Base-by-base conservation (phyloP, 2,329 filamentous ascomycete species). In the Cadophora sp. region DNA sequence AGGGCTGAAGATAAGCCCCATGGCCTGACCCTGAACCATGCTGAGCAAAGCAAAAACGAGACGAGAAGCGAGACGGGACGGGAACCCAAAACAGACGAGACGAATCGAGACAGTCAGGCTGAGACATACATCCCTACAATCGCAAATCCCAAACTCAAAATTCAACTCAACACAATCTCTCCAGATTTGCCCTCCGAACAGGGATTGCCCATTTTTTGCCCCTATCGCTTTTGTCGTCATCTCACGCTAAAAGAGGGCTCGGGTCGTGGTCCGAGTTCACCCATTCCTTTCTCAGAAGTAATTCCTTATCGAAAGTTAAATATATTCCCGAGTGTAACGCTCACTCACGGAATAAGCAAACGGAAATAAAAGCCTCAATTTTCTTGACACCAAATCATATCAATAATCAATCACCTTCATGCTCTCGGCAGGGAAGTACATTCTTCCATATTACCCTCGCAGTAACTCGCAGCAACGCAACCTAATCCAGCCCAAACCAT, bases 121-220 rank as follows among this genome's bases (percentile, higher is more conserved):
- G 40, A 62, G 26, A 62, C 40, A 27, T 51, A 51, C 60, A 62
- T 62, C 60, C 60, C 22, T 29, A 50, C 40, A 22, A 62, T 62
- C 40, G 37, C 58, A 53, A 53, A 24, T n/a, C n/a, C 37, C 11
- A 5, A 34, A 34, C 31, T 34, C 31, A n/a, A n/a, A 34, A 34
- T 11, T 34, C 31, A 34, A 48, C 43, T 48, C 43, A 48, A 48
- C 43, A 34, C 60, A 62, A 51, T 40, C 60, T 62, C 60, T 51
- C 16, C 55, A 37, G 31, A 59, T 37, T 37, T 53, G 29, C 24
- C n/a, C n/a, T n/a, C n/a, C n/a, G n/a, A 26, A 53, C 50, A 2
- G 24, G 50, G 50, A 53, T 53, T 3, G 12, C 43, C 3, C 26
- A 11, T 53, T 29, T 29, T 26, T 53, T 3, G 12, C 43, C 3